Base-by-base conservation (phyloP, 129 eudicot genomes). In the Apium graveolens region DNA sequence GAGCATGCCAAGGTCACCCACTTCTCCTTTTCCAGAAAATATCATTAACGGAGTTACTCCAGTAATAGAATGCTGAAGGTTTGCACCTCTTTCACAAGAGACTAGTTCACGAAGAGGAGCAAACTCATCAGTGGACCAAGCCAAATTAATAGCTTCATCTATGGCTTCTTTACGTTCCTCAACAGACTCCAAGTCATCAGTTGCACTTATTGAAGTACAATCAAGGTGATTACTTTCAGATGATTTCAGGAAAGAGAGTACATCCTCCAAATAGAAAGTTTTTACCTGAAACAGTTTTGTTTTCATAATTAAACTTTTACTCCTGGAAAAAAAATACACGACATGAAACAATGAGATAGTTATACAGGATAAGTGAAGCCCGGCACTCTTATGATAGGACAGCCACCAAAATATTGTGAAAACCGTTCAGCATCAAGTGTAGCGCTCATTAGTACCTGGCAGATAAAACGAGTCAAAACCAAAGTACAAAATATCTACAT, bases 391-490 rank as follows among this genome's bases (percentile, higher is more conserved):
- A 96, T 87, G 72, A 92, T 80, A 70, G 99, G 99, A 78, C 95
- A 92, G 83, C 97, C 99, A 82, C 97, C 95, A 83, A 96, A 92
- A 81, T 96, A 96, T 53, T 87, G 87, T 51, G 99, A 92, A 84
- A 87, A 92, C 6, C 99, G 87, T 35, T 96, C 99, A n/a, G 99
- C 99, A 85, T 96, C 97, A 45, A 96, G 81, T 62, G 99, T 96
- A 71, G 99, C 99, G 81, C 99, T 96, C 99, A 96, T 96, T 72
- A 96, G 82, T 73, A 96, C 88, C 99, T 96, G 87, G 80, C 69
- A 79, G 51, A 80, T 39, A 46, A 65, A 8, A 69, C 45, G 10
- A 34, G 32, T 81, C 42, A 77, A 35, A 42, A 44, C 41, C 27
- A 27, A 44, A 43, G 27, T 44, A 16, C 57, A 26, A 39, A 38